Evolutionary conservation across 140 eudicot genomes (phyloP), one percentile per base, ranked within the genome.

Genomic region (Erigeron philadelphicus): DNA sequence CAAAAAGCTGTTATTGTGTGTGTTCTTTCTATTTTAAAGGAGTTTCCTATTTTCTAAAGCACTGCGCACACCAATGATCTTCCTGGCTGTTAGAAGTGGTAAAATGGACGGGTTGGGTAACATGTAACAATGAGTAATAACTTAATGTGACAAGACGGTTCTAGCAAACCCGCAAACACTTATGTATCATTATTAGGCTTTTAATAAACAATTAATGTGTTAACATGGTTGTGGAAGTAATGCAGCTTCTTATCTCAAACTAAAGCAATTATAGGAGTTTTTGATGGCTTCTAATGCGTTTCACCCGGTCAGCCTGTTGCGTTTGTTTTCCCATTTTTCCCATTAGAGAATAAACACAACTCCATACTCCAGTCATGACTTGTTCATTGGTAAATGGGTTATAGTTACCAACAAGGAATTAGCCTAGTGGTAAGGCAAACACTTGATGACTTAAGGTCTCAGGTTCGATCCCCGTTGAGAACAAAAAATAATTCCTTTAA

Each of bases 301-400:
- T 15, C 11, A 31, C 38, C 38, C 38, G 38, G 38, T 31, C 38
- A 31, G 38, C 38, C 38, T 31, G 38, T 31, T 31, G 3, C 38
- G 4, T 31, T 3, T 31, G 38, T 31, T 31, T 3, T 9, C 6
- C 5, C 58, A 1, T 52, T 7, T 15, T 23, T 6, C 11, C 23
- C 23, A 0, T 15, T 15, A 15, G 21, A 52, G 15, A n/a, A 31
- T 31, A n/a, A 15, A 15, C 58, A 15, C 21, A 52, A 52, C 9
- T 19, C 23, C n/a, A 52, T 7, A 52, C 21, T 19, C 23, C n/a
- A 52, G 15, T 53, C 3, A 90, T 89, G 56, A 89, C 84, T 25
- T 90, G 88, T 75, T 90, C 96, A 12, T 12, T 86, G 96, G 48
- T 86, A 89, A 79, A 88, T 84, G 96, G 73, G 94, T 31, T 31